Evolutionary conservation across 495 filamentous ascomycete genomes (phyloP), one percentile per base, ranked within the genome.

Genomic region (Hyaloscypha bicolor): DNA sequence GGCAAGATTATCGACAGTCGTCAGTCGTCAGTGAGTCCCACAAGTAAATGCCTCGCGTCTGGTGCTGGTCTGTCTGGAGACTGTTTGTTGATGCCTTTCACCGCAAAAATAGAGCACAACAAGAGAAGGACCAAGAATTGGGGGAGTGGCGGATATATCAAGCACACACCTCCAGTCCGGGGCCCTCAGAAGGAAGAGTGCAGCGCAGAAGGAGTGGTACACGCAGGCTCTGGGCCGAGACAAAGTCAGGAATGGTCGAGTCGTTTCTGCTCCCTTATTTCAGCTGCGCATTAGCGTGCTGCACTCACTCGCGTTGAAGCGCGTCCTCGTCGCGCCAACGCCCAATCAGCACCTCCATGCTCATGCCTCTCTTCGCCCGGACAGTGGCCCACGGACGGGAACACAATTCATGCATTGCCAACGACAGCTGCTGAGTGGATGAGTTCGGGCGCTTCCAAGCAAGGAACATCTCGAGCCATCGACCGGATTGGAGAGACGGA

Each of bases 101-200:
- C 39, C 16, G 29, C 31, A 29, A 59, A 33, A 61, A 33, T n/a
- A 29, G n/a, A 45, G 9, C 52, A 63, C 35, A 45, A 63, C 21
- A 58, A 52, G 31, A 58, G 60, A 25, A 31, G 33, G 48, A 48
- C 25, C 21, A 12, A 21, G 48, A 51, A 59, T 31, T 30, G 66
- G 62, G 66, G 55, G 66, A 21, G 39, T 37, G 39, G 32, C 55
- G 62, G 39, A 64, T 69, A 69, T 69, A 69, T 64, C 42, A 64
- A 63, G 45, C 55, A 16, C 35, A 25, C 51, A 21, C 62, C 9
- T 37, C 22, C 48, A 56, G 60, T 14, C 53, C 14, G 42, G 16
- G 57, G 19, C 16, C 33, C 58, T 67, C 65, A 61, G 52, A 25
- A n/a, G 21, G 19, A 16, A 22, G 16, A 4, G n/a, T 16, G 29